A percentile compares a stretch with the other conserved stretches of the same genome.
phyloP scores from a whole-genome alignment of 257 asterid genomes.

The Rehmannia glutinosa region DNA sequence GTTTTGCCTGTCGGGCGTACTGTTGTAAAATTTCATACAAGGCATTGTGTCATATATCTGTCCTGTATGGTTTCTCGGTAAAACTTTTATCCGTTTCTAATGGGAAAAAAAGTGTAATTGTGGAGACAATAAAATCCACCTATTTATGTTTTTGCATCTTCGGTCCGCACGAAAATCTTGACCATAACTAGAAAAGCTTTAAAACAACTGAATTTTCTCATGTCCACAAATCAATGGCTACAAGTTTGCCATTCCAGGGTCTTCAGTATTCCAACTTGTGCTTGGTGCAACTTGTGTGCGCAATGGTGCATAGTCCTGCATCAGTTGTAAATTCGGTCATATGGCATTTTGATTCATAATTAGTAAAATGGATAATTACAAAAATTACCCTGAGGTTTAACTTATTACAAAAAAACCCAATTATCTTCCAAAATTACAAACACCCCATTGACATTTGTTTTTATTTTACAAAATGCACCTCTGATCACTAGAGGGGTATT shows the following conservation, averaged over 20 bases:
- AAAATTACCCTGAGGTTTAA: too few species aligned
- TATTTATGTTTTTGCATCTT: neutral
- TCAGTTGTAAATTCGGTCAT: constrained; percentile 12
- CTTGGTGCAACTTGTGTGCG: constrained; percentile 43
- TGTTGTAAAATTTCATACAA: too few species aligned
- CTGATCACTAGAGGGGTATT: too few species aligned
- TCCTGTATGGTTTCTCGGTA: neutral
- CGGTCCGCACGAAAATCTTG: neutral
- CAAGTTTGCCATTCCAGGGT: constrained; percentile 20
- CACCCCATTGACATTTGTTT: too few species aligned
- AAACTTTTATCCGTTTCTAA: neutral
- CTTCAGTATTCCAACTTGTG: constrained; percentile 32
- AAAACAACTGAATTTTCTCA: neutral
- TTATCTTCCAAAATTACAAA: too few species aligned
- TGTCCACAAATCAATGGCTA: constrained; percentile 12
- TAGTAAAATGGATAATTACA: too few species aligned
- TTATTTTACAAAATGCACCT: too few species aligned
- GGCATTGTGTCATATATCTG: too few species aligned
- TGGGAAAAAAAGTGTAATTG: neutral
- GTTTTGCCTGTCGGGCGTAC: too few species aligned
- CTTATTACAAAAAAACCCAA: too few species aligned
- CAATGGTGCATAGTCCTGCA: constrained; percentile 42
- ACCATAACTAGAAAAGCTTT: constrained; percentile 15
- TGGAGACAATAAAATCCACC: neutral
- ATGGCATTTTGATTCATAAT: neutral